Evolutionary conservation across 768 basidiomycete species (phyloP).

Genomic region (Calvatia gigantea): DNA sequence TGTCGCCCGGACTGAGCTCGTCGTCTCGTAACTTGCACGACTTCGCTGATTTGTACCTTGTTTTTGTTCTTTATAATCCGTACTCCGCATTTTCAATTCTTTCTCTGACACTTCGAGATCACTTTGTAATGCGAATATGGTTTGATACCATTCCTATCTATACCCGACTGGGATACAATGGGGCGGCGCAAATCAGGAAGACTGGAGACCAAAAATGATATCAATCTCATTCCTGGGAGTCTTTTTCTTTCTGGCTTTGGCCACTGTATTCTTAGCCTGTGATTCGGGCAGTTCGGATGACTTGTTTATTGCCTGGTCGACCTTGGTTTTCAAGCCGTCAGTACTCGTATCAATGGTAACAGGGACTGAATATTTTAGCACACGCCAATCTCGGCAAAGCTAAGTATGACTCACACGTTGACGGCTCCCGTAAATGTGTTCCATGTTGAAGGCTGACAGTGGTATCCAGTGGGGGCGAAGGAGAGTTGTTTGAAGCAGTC

Average conservation of each 20-base stretch:
- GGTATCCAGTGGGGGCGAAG: no score
- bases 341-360: no score
- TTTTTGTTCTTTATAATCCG: slow-evolving; percentile 13
- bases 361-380: no score
- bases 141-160: slow-evolving; percentile 17
- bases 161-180: slow-evolving; percentile 12
- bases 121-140: slow-evolving; percentile 7
- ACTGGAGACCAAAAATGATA: slow-evolving; percentile 54
- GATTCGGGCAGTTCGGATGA: not conserved
- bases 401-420: no score
- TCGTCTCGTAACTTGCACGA: slow-evolving; percentile 11
- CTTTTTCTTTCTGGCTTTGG: slow-evolving; percentile 35
- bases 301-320: not conserved
- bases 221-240: slow-evolving; percentile 58
- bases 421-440: no score
- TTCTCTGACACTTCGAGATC: slow-evolving; percentile 1
- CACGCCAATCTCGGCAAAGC: no score
- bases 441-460: no score
- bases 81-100: slow-evolving; percentile 8
- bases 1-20: slow-evolving; percentile 1
- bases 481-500: not conserved
- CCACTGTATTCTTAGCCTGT: not conserved
- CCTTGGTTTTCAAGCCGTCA: not conserved
- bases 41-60: slow-evolving; percentile 18
- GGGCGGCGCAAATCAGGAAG: slow-evolving; percentile 2